phyloP scores from a whole-genome alignment of 140 eudicot species.

The Ambrosia hybrid region DNA sequence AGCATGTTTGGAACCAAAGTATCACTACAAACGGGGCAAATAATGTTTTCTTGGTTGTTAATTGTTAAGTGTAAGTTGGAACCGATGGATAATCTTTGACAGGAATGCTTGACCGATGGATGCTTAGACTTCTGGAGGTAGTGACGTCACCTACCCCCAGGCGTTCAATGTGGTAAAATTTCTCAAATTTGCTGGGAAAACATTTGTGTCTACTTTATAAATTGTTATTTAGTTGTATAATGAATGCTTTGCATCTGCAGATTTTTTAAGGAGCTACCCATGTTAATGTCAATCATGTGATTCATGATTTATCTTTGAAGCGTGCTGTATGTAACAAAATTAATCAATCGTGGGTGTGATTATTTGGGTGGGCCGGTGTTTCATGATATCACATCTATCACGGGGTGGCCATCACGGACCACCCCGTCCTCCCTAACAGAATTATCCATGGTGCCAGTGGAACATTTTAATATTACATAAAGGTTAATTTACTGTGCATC shows the following conservation, averaged over 20 bases:
- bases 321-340: too few species aligned
- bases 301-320: constrained; percentile 78
- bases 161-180: too few species aligned
- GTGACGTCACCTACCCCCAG: too few species aligned
- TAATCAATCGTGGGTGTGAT: too few species aligned
- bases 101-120: too few species aligned
- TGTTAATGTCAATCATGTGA: constrained; percentile 93
- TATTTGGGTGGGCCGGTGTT: constrained; percentile 65
- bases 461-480: constrained; percentile 95
- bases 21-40: too few species aligned
- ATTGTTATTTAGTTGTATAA: not conserved
- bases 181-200: not conserved
- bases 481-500: constrained; percentile 48
- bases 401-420: too few species aligned
- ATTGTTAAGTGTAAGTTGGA: too few species aligned
- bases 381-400: constrained; percentile 43
- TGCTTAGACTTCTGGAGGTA: too few species aligned
- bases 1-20: too few species aligned
- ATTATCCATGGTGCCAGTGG: constrained; percentile 80
- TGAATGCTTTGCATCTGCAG: constrained; percentile 35
- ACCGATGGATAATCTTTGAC: too few species aligned
- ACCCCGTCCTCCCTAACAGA: constrained; percentile 30
- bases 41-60: too few species aligned
- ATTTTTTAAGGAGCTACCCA: constrained; percentile 82
- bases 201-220: constrained; percentile 7